A percentile compares a stretch with the other conserved stretches of the same genome.
phyloP scores from a whole-genome alignment of 139 green algal species.

The Chlorella ohadii region DNA sequence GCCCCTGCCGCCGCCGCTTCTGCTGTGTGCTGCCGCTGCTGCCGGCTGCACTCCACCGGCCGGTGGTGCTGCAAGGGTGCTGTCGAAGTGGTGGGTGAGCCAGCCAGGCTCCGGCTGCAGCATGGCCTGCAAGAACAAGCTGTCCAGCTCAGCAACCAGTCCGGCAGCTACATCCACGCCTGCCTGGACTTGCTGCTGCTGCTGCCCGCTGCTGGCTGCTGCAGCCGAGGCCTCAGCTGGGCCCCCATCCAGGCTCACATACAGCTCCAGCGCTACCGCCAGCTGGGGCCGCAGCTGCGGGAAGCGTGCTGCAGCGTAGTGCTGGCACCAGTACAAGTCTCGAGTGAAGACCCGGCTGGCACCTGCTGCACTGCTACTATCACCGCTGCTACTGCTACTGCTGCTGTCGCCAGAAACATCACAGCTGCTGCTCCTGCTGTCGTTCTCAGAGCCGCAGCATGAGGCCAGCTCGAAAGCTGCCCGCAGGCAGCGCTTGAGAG shows the following conservation, averaged over 20 bases:
- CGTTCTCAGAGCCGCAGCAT: background rate
- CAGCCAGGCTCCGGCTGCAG: constrained; percentile 14
- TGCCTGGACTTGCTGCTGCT: background rate
- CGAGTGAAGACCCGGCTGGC: background rate
- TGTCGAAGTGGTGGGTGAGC: background rate
- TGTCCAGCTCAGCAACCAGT: background rate
- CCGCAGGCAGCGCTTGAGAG: constrained; percentile 23
- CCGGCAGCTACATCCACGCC: background rate
- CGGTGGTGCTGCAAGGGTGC: background rate
- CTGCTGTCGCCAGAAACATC: no score
- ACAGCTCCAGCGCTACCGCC: background rate
- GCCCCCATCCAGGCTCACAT: background rate
- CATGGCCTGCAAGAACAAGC: constrained; percentile 10
- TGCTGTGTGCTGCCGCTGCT: background rate
- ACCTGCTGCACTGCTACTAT: background rate
- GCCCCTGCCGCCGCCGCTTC: background rate
- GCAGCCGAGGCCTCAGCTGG: background rate
- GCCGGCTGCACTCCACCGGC: background rate
- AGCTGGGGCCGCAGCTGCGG: constrained; percentile 1
- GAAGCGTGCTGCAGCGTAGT: background rate
- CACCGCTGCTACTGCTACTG: background rate
- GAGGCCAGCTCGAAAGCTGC: constrained; percentile 1
- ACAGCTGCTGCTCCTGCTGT: background rate
- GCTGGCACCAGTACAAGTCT: constrained; percentile 23
- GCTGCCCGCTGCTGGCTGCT: background rate